Percentiles rank a stretch among this genome's conserved stretches.
phyloP scores from a whole-genome alignment of 768 basidiomycete species.

The Termitomyces sp. region DNA sequence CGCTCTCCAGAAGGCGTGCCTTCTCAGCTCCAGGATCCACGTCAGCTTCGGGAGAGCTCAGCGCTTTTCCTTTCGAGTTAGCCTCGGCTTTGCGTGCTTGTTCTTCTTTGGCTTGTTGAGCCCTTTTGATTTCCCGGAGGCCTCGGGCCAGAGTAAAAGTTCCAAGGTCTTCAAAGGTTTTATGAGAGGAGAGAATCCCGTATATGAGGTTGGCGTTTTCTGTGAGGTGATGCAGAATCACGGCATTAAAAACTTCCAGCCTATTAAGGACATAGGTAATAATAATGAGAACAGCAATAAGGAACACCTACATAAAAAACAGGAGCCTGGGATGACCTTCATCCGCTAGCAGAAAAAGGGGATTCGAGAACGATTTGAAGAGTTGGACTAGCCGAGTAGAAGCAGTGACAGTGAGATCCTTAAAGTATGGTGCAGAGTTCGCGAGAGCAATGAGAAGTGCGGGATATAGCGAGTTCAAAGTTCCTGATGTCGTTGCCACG shows the following conservation, averaged over 20 bases:
- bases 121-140: slow-evolving; percentile 77
- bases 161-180: slow-evolving; percentile 84
- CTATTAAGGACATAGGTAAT: slow-evolving; percentile 30
- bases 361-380: slow-evolving; percentile 88
- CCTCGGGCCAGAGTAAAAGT: slow-evolving; percentile 89
- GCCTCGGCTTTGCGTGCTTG: slow-evolving; percentile 39
- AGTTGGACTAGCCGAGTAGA: slow-evolving; percentile 85
- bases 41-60: slow-evolving; percentile 29
- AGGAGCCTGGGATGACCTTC: slow-evolving; percentile 93
- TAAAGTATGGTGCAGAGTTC: slow-evolving; percentile 86
- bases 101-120: slow-evolving; percentile 72
- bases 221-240: slow-evolving; percentile 72
- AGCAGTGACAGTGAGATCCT: slow-evolving; percentile 74
- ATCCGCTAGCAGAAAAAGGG: slow-evolving; percentile 85
- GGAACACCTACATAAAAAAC: slow-evolving; percentile 73
- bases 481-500: slow-evolving; percentile 83
- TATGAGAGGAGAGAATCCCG: slow-evolving; percentile 79
- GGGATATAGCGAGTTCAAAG: slow-evolving; percentile 82
- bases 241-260: slow-evolving; percentile 88
- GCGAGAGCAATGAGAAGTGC: slow-evolving; percentile 88
- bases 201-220: slow-evolving; percentile 90
- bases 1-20: slow-evolving; percentile 56
- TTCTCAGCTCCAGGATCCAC: slow-evolving; percentile 58
- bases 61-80: slow-evolving; percentile 35
- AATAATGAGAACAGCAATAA: background rate